phyloP scores from a whole-genome alignment of 2,329 filamentous ascomycete genomes.

The Fusarium subglutinans region DNA sequence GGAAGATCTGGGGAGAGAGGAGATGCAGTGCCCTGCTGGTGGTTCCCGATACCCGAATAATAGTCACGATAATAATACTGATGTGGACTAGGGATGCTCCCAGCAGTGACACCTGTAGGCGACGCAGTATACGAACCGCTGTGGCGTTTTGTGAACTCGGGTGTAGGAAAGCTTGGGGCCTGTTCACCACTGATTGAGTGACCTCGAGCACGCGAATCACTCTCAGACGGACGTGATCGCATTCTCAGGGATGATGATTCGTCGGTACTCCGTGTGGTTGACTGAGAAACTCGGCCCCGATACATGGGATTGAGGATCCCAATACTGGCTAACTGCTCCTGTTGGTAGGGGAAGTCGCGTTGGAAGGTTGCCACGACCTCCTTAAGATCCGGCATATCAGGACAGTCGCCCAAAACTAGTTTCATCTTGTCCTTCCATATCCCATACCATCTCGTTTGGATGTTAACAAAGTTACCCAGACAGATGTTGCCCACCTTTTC shows the following conservation, averaged over 20 bases:
- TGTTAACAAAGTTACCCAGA: slow-evolving; percentile 82
- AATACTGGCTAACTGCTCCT: slow-evolving; percentile 75
- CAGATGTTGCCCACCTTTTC: slow-evolving; percentile 86
- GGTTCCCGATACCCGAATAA: slow-evolving; percentile 35
- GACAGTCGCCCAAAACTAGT: slow-evolving; percentile 72
- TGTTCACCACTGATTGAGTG: slow-evolving; percentile 70
- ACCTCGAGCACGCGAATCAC: slow-evolving; percentile 64
- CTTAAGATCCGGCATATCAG: slow-evolving; percentile 70
- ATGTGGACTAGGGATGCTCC: slow-evolving; percentile 58
- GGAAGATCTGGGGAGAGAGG: slow-evolving; percentile 65
- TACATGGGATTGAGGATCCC: slow-evolving; percentile 81
- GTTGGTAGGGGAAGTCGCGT: slow-evolving; percentile 79
- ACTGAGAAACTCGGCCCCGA: slow-evolving; percentile 67
- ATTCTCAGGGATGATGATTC: slow-evolving; percentile 58
- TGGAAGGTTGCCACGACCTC: slow-evolving; percentile 83
- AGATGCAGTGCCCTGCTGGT: slow-evolving; percentile 63
- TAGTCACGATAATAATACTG: slow-evolving; percentile 65
- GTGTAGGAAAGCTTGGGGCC: slow-evolving; percentile 70
- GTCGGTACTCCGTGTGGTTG: slow-evolving; percentile 65
- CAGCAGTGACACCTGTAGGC: slow-evolving; percentile 54
- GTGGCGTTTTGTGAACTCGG: slow-evolving; percentile 71
- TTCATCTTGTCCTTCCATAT: slow-evolving; percentile 87
- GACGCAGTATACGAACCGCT: slow-evolving; percentile 74
- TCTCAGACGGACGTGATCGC: slow-evolving; percentile 59
- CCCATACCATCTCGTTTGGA: slow-evolving; percentile 84